Evolutionary conservation across 2,329 filamentous ascomycete species (phyloP).

Genomic region (Cladophialophora bantiana): DNA sequence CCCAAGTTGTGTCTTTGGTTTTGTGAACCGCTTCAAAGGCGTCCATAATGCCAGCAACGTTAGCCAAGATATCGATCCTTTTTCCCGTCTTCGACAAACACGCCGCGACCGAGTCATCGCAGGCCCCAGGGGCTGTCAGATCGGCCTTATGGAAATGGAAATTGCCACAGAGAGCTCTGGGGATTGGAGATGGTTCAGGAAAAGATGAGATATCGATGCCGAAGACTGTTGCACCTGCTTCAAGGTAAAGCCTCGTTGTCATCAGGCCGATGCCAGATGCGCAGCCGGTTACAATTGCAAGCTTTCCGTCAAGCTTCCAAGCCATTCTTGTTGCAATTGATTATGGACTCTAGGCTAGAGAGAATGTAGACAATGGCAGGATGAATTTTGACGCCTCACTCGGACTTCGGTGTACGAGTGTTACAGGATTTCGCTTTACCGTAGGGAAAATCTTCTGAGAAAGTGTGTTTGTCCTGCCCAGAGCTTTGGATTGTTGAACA

Average conservation of each 20-base stretch:
- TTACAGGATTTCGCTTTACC: background rate
- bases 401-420: background rate
- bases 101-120: background rate
- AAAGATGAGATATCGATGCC: slow-evolving; percentile 5
- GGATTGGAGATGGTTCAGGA: background rate
- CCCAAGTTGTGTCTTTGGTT: slow-evolving; percentile 50
- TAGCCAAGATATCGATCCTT: slow-evolving; percentile 53
- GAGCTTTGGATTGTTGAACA: too few species aligned
- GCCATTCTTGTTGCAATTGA: background rate
- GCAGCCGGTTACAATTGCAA: slow-evolving; percentile 1
- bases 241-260: background rate
- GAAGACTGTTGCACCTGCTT: slow-evolving; percentile 11
- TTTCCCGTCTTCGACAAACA: slow-evolving; percentile 3
- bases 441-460: background rate
- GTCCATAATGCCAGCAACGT: slow-evolving; percentile 56
- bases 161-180: background rate
- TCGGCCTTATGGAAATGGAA: slow-evolving; percentile 13
- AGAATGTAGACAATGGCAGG: background rate
- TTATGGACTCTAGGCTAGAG: background rate
- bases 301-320: slow-evolving; percentile 8
- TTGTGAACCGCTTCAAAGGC: slow-evolving; percentile 36
- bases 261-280: slow-evolving; percentile 11
- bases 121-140: slow-evolving; percentile 9
- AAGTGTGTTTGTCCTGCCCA: too few species aligned
- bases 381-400: background rate